These are phyloP conservation scores for Alectoria sarmentosa DNA, from an alignment of 495 filamentous ascomycete species.

Conservation along the genomic window DNA sequence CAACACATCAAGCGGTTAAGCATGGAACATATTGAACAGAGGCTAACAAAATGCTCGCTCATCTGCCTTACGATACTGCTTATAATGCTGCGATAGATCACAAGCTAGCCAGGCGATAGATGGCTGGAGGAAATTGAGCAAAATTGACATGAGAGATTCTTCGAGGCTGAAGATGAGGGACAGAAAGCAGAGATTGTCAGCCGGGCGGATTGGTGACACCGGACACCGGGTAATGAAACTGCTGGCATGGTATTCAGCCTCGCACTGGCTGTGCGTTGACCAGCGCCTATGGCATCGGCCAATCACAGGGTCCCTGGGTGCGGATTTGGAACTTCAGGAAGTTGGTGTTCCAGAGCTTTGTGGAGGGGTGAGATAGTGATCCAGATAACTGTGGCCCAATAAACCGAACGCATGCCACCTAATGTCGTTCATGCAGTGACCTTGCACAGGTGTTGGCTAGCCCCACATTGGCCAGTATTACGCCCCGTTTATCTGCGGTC, in stretches of 20 bases:
- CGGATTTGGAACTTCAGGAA: too few species aligned
- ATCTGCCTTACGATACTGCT: background rate
- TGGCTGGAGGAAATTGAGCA: background rate
- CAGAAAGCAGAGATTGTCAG: background rate
- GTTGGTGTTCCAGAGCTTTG: too few species aligned
- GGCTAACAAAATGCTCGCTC: background rate
- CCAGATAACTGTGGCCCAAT: too few species aligned
- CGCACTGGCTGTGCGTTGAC: background rate
- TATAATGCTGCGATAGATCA: background rate
- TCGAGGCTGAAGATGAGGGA: background rate
- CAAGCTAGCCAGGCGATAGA: background rate
- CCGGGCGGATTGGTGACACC: background rate
- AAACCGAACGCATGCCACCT: too few species aligned
- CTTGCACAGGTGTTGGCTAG: too few species aligned
- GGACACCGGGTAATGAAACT: background rate
- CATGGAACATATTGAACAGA: background rate
- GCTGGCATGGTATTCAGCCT: background rate
- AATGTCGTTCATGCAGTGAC: background rate
- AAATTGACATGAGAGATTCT: background rate
- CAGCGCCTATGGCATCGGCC: too few species aligned
- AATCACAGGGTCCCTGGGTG: too few species aligned
- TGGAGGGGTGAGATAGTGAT: too few species aligned
- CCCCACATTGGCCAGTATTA: too few species aligned
- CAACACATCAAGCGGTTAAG: background rate
- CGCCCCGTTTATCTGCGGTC: too few species aligned